Evolutionary conservation across 495 filamentous ascomycete species (phyloP).

Genomic region (Wilcoxina mikolae): DNA sequence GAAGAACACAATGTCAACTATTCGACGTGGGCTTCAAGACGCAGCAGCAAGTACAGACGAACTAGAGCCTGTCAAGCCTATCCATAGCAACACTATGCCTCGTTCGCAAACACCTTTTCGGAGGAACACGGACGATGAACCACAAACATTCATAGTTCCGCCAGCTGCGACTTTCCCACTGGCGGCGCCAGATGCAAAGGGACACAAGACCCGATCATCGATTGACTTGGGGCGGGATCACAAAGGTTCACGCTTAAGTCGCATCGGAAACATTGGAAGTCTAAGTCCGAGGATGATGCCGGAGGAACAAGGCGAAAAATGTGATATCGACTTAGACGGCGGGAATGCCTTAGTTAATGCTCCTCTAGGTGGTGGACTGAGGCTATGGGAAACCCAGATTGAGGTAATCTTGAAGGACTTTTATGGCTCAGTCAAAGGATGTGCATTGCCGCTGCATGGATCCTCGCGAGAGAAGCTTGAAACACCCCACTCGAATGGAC

Average conservation of each 20-base stretch:
- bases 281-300: constrained; percentile 6
- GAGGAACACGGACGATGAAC: constrained; percentile 8
- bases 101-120: constrained; percentile 22
- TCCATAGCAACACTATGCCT: constrained; percentile 21
- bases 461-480: constrained; percentile 27
- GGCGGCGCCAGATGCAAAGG: constrained; percentile 13
- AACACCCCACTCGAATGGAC: constrained; percentile 28
- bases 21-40: constrained; percentile 59
- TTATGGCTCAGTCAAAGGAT: constrained; percentile 73
- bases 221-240: constrained; percentile 21
- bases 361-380: constrained; percentile 60
- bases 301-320: constrained; percentile 17
- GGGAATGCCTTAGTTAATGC: constrained; percentile 53
- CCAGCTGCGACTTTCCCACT: constrained; percentile 21
- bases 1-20: constrained; percentile 89
- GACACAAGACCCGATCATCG: constrained; percentile 17
- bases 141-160: not conserved
- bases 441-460: constrained; percentile 70
- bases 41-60: constrained; percentile 12
- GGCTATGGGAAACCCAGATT: constrained; percentile 78
- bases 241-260: constrained; percentile 16
- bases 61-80: constrained; percentile 10
- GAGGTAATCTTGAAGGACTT: constrained; percentile 84
- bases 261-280: constrained; percentile 4
- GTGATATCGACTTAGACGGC: constrained; percentile 26